Percentiles rank a stretch among this genome's conserved stretches.
Conservation (phyloP, 2,329 filamentous ascomycete genomes). For the Ophiosphaerella herpotricha region DNA sequence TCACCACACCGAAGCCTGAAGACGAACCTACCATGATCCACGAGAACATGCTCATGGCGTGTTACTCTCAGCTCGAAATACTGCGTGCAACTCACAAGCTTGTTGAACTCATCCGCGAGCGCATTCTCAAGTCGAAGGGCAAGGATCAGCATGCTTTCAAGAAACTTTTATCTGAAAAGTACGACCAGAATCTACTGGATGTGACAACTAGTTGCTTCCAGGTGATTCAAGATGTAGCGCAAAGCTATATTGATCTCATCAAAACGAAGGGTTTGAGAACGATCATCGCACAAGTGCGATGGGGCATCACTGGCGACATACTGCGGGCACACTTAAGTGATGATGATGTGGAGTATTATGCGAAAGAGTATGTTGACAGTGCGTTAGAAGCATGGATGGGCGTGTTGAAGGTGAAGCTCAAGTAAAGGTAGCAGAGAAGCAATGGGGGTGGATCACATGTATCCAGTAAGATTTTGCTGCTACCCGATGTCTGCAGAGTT, state of each 20-base stretch:
- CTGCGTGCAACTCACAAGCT: constrained; percentile 19
- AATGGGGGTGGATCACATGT: no score
- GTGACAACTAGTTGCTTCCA: constrained; percentile 17
- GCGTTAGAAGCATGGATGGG: constrained; percentile 37
- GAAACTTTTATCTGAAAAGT: constrained; percentile 17
- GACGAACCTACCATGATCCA: constrained; percentile 24
- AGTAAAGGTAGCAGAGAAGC: constrained; percentile 14
- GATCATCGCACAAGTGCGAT: constrained; percentile 27
- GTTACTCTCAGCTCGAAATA: constrained; percentile 31
- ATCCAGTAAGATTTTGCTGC: no score
- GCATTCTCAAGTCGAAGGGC: constrained; percentile 21
- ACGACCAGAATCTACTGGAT: constrained; percentile 12
- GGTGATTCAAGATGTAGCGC: constrained; percentile 16
- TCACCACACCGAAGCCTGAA: constrained; percentile 10
- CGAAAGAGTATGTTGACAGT: constrained; percentile 38
- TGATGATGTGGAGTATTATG: constrained; percentile 30
- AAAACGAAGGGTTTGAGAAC: constrained; percentile 22
- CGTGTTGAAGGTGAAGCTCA: constrained; percentile 40
- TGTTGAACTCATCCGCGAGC: constrained; percentile 18
- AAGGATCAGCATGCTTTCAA: constrained; percentile 18
- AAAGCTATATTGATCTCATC: constrained; percentile 24
- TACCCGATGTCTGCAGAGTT: no score
- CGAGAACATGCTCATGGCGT: constrained; percentile 28
- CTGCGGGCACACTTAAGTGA: constrained; percentile 26
- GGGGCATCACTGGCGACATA: constrained; percentile 28